Conservation (phyloP, 257 asterid genomes). For the Nicotiana benthamiana region DNA sequence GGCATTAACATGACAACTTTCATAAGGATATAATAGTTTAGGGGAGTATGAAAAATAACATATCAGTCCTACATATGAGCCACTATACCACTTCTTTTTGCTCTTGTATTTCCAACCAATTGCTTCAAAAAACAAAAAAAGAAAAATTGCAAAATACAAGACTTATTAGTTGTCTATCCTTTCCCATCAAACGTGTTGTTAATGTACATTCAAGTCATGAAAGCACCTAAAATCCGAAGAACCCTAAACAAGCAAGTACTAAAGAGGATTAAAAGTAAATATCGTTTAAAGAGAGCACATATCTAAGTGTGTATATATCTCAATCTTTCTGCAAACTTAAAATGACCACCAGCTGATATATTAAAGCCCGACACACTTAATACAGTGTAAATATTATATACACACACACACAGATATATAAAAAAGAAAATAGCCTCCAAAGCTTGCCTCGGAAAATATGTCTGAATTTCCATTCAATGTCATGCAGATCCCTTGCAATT, state of each 20-base stretch:
- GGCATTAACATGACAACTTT: neutral
- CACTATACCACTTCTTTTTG: neutral
- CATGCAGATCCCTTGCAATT: constrained; percentile 96
- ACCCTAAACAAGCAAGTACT: neutral
- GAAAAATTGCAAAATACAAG: neutral
- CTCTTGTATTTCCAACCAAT: neutral
- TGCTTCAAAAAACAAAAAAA: neutral
- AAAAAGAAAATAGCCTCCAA: neutral
- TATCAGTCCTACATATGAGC: neutral
- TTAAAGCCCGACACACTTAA: neutral
- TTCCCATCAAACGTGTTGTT: neutral
- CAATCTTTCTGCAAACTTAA: neutral
- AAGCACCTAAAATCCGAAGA: neutral
- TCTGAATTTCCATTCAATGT: constrained; percentile 92
- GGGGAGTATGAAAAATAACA: neutral
- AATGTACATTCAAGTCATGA: neutral
- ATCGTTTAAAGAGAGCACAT: neutral
- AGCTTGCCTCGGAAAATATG: constrained; percentile 81
- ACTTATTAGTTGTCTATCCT: neutral
- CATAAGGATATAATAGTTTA: neutral
- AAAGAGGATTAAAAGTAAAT: neutral
- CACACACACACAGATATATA: too few relatives aligned
- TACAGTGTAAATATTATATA: neutral
- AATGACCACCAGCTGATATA: neutral
- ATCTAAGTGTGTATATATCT: neutral